Conservation (phyloP, 2,329 filamentous ascomycete genomes). For the Periconia sp. region DNA sequence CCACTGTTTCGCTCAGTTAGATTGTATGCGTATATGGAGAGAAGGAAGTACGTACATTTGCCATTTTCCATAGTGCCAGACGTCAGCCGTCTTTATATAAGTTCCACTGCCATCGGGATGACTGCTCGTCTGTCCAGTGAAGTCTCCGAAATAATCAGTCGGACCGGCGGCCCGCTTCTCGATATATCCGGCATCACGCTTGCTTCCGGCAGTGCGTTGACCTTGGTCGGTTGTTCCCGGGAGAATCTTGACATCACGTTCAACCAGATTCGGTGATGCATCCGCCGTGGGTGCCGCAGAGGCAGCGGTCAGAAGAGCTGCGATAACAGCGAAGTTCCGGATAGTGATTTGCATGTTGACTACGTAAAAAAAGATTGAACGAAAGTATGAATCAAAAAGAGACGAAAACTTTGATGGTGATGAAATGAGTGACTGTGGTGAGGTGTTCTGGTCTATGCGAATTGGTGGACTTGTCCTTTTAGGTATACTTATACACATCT, state of each 20-base stretch:
- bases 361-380: neutral
- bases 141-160: constrained; percentile 3
- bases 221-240: neutral
- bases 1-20: too few relatives aligned
- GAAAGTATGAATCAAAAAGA: neutral
- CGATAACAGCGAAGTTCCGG: constrained; percentile 1
- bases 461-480: too few relatives aligned
- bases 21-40: too few relatives aligned
- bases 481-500: too few relatives aligned
- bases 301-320: neutral
- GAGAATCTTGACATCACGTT: neutral
- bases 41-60: too few relatives aligned
- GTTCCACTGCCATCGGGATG: constrained; percentile 1
- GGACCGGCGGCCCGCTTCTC: constrained; percentile 4
- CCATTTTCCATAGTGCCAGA: too few relatives aligned
- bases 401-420: neutral
- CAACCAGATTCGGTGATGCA: neutral
- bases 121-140: neutral
- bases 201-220: neutral
- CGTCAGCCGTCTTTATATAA: neutral
- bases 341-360: constrained; percentile 1
- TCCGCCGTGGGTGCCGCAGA: neutral
- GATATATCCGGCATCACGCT: neutral
- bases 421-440: neutral
- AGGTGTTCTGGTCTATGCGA: neutral